phyloP scores from a whole-genome alignment of 169 alveolate genomes.

The Perkinsus marinus region DNA sequence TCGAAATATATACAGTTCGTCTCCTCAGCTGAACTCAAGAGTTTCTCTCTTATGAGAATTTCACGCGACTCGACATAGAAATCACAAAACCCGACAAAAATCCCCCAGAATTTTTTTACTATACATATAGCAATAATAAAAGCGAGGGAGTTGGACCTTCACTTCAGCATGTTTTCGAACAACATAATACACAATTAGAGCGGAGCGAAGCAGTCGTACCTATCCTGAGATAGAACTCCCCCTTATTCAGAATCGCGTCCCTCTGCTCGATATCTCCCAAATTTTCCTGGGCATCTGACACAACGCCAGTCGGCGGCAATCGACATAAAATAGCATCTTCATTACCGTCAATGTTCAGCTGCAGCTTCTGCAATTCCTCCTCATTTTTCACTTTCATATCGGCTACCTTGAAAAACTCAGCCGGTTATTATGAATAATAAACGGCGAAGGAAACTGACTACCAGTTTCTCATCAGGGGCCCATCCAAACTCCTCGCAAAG shows the following conservation, averaged over 20 bases:
- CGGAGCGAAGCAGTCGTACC: slow-evolving; percentile 17
- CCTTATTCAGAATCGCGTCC: slow-evolving; percentile 74
- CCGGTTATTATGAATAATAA: neutral
- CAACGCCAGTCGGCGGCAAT: neutral
- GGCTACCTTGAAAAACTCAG: neutral
- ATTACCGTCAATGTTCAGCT: neutral
- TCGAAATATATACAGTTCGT: too few relatives aligned
- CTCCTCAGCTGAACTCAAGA: too few relatives aligned
- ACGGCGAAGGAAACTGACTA: too few relatives aligned
- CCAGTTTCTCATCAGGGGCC: slow-evolving; percentile 1
- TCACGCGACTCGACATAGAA: too few relatives aligned
- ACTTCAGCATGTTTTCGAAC: neutral
- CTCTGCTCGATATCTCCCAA: slow-evolving; percentile 73
- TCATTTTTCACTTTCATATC: slow-evolving; percentile 4
- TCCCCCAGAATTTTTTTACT: neutral
- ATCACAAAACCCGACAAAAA: too few relatives aligned
- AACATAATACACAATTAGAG: slow-evolving; percentile 32
- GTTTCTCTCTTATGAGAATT: too few relatives aligned
- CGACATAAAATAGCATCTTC: neutral
- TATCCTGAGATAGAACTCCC: slow-evolving; percentile 53
- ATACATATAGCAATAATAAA: too few relatives aligned
- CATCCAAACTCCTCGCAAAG: slow-evolving; percentile 11
- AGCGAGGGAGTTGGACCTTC: too few relatives aligned
- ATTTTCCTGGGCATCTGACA: slow-evolving; percentile 70
- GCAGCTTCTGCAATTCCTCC: slow-evolving; percentile 7